Evolutionary conservation across 768 basidiomycete genomes (phyloP).

Genomic region (Pisolithus sp.): DNA sequence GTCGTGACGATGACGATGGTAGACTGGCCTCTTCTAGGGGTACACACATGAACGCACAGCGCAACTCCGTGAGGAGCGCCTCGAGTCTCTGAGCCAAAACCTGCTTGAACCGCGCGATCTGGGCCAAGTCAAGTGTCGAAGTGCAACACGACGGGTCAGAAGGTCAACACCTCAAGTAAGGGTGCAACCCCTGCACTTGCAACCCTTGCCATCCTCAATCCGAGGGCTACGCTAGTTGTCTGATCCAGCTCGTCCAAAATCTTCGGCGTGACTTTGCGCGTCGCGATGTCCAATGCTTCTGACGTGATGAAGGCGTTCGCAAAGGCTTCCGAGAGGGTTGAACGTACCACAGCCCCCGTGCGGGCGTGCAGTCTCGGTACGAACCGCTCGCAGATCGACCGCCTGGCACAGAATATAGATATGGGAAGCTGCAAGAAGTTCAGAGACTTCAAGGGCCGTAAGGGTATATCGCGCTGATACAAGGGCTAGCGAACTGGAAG

Average conservation of each 20-base stretch:
- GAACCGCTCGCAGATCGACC: constrained; percentile 76
- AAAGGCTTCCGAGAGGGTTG: constrained; percentile 3
- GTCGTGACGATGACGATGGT: constrained; percentile 16
- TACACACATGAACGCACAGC: constrained; percentile 21
- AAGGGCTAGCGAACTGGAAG: constrained; percentile 66
- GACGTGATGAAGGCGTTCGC: constrained; percentile 8
- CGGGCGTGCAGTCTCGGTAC: constrained; percentile 51
- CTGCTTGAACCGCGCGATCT: constrained; percentile 19
- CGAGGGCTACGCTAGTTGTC: constrained; percentile 67
- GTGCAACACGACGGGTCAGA: neutral
- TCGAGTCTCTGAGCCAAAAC: constrained; percentile 11
- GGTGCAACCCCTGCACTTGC: constrained; percentile 55
- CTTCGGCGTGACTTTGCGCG: constrained; percentile 27
- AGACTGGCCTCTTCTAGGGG: constrained; percentile 1
- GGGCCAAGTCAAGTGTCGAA: constrained; percentile 13
- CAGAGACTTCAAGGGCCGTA: constrained; percentile 70
- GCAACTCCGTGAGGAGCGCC: constrained; percentile 20
- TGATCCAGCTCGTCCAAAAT: constrained; percentile 53
- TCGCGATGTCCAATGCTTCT: constrained; percentile 11
- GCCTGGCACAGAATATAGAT: constrained; percentile 76
- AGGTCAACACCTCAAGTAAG: constrained; percentile 47
- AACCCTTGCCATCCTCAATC: constrained; percentile 62
- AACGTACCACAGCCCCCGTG: constrained; percentile 15
- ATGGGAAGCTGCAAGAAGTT: constrained; percentile 68
- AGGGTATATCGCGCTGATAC: constrained; percentile 79